Base-by-base conservation (phyloP, 371 early-diverging fungal genomes). In the Mortierella sp. region DNA sequence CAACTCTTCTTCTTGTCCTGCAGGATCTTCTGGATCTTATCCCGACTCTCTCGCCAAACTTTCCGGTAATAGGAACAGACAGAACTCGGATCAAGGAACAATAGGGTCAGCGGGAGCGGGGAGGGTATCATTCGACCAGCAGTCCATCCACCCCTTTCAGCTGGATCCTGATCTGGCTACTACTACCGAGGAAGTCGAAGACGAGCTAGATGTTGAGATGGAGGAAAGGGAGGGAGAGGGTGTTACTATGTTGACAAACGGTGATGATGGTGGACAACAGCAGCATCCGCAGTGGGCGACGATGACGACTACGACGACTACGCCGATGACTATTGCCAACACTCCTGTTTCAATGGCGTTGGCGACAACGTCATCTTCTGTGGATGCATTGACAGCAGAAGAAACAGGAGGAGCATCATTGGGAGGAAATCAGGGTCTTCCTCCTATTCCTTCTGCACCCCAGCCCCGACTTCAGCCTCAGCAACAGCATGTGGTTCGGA, bases 121-220 rank as follows among this genome's bases (percentile, higher is more conserved):
- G 54, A 70, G 77, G 54, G 18, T 72, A 5, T 79, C 86, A 10
- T 41, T 72, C 32, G 80, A 82, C 55, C 77, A 72, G 14, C 75
- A 79, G 24, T 75, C 87, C 6, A 82, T 86, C 44, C 87, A 86
- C 56, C 87, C 87, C 14, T 41, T 85, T 14, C 63, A 85, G 32
- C 6, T 82, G 48, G 80, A 77, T 29, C 82, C 86, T 56, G 70
- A 75, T 56, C 74, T 55, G 32, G 46, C 27, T 46, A 46, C 71
- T 29, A 16, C 58, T 41, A 55, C 63, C 32, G 56, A 38, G 71
- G 60, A 44, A 24, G 55, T 10, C 29, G 46, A 11, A 21, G 60
- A 51, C 2, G 43, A 38, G 21, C 51, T 21, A 51, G 51, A 51
- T 11, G 1, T 27, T 38, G 56, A 70, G 21, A 21, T 51, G 32